phyloP scores from a whole-genome alignment of 352 stramenopile species.

The Globisporangium barbulae region DNA sequence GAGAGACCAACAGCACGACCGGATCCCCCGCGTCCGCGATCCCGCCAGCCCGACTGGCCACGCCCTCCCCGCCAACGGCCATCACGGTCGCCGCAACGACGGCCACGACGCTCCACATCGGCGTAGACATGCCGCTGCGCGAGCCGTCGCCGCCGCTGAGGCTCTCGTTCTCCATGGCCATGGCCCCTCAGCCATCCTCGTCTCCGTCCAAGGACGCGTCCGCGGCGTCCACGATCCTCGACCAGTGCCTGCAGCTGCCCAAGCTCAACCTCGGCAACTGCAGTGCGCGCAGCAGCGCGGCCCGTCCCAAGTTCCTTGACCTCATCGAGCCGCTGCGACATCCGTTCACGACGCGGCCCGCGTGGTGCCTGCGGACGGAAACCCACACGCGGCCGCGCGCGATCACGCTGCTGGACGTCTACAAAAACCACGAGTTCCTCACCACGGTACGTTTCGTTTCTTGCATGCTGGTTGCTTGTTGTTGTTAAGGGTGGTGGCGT shows the following conservation, averaged over 20 bases:
- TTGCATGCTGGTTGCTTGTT: background rate
- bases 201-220: background rate
- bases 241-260: slow-evolving; percentile 61
- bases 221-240: slow-evolving; percentile 19
- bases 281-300: slow-evolving; percentile 26
- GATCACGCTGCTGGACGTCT: slow-evolving; percentile 72
- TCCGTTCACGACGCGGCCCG: slow-evolving; percentile 50
- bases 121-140: slow-evolving; percentile 20
- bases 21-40: background rate
- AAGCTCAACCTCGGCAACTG: slow-evolving; percentile 55
- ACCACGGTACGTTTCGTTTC: slow-evolving; percentile 42
- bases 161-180: slow-evolving; percentile 12
- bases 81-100: background rate
- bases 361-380: slow-evolving; percentile 35
- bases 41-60: background rate
- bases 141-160: slow-evolving; percentile 13
- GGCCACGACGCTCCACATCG: slow-evolving; percentile 15
- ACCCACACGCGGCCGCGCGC: slow-evolving; percentile 43
- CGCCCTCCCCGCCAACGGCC: background rate
- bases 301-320: slow-evolving; percentile 62
- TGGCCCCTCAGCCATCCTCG: background rate
- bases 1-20: slow-evolving; percentile 4
- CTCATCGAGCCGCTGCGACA: slow-evolving; percentile 62
- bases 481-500: background rate
- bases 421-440: slow-evolving; percentile 80